Base-by-base conservation (phyloP, 1,139 yeast species). In the Trichomonascaceae sp. region DNA sequence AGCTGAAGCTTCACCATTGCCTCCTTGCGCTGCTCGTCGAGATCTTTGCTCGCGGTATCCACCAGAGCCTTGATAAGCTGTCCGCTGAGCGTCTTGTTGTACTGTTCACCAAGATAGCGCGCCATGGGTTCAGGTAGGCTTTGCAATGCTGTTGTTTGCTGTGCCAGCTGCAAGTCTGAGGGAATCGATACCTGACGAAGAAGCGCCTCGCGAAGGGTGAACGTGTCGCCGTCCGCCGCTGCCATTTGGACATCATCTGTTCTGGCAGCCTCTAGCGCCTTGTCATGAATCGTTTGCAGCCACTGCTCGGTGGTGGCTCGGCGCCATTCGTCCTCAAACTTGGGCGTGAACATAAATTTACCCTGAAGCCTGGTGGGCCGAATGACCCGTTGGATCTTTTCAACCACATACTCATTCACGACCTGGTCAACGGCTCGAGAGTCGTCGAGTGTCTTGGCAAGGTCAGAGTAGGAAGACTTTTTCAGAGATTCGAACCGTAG, bases 21-120 rank as follows among this genome's bases (percentile, higher is more conserved):
- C 30, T 38, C 32, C 35, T 15, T 30, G 42, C 43, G 14, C 33
- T 36, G 16, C 30, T 31, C 16, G 39, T 40, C 25, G 18, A 38
- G 26, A 32, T 35, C 20, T 20, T 26, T 4, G 17, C 32, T 18
- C 27, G 33, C 32, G 26, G 35, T 27, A 17, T 32, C 20, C 26
- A 42, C 14, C 6, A 37, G n/a, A 14, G 18, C 32, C 3, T 38
- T 34, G 14, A 39, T 28, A 3, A 39, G 36, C 6, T 39, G 27
- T 17, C 32, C 42, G 6, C 40, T 31, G n/a, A 28, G 28, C 20
- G 22, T 26, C 29, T n/a, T 16, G 26, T 20, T 18, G 34, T 20
- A 16, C 16, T 5, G 8, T 32, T 6, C 2, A 17, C 13, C 5
- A 20, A 18, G 22, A 28, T 15, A 5, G 29, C 26, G 13, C 28